These are phyloP conservation scores for Lycium ferocissimum DNA, from an alignment of 257 asterid species.

Conservation along the genomic window DNA sequence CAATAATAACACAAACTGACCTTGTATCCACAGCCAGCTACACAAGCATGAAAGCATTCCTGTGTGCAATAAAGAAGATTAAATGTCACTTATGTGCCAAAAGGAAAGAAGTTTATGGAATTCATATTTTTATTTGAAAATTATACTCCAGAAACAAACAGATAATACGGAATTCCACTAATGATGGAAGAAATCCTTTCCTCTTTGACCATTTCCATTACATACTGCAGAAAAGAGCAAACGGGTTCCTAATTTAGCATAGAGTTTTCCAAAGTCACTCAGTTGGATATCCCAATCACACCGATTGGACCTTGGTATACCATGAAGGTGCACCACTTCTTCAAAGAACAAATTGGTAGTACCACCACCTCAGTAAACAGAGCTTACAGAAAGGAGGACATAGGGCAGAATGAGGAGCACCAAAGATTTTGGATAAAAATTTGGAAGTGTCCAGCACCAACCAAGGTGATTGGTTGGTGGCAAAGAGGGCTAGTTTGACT, in stretches of 20 bases:
- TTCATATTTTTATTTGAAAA: slow-evolving; percentile 8
- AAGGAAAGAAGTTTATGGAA: not conserved
- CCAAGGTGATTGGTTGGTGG: too few relatives aligned
- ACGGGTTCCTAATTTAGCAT: slow-evolving; percentile 2
- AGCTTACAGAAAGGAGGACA: too few relatives aligned
- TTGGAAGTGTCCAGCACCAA: too few relatives aligned
- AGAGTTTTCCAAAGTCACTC: slow-evolving; percentile 5
- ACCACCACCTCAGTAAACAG: too few relatives aligned
- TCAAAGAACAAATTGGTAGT: not conserved
- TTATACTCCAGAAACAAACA: slow-evolving; percentile 2
- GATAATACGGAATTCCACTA: not conserved
- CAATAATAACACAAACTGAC: slow-evolving; percentile 44
- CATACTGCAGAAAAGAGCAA: not conserved
- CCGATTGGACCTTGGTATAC: not conserved
- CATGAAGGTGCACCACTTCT: not conserved
- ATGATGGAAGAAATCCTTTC: slow-evolving; percentile 6
- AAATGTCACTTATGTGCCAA: not conserved
- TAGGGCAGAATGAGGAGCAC: too few relatives aligned
- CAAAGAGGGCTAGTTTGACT: too few relatives aligned
- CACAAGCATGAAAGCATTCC: slow-evolving; percentile 85
- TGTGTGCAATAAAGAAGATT: slow-evolving; percentile 39
- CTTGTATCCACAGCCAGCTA: slow-evolving; percentile 85
- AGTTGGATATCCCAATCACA: not conserved
- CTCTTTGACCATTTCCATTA: not conserved
- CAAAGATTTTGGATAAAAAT: too few relatives aligned